These are phyloP conservation scores for Cryomyces minteri DNA, from an alignment of 495 filamentous ascomycete genomes.

Conservation along the genomic window DNA sequence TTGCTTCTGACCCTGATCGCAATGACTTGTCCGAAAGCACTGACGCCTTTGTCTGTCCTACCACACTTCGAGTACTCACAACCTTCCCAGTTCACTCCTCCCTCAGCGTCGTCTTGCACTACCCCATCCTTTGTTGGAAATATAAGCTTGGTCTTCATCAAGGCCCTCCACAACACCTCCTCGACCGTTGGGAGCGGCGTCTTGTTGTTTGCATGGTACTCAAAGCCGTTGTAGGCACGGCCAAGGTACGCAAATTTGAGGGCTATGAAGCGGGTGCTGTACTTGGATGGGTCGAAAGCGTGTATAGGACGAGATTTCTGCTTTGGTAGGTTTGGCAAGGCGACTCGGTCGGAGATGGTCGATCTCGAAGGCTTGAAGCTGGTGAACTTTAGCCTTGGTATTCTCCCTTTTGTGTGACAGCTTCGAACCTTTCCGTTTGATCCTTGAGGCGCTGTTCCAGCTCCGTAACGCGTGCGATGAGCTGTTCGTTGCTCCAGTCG, in stretches of 20 bases:
- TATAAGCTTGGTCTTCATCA: conserved; percentile 64
- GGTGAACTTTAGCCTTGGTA: not conserved
- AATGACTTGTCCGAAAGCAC: conserved; percentile 93
- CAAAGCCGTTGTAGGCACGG: conserved; percentile 76
- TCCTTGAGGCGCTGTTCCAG: conserved; percentile 11
- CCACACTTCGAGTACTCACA: conserved; percentile 90
- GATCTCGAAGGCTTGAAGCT: conserved; percentile 5
- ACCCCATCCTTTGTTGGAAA: conserved; percentile 29
- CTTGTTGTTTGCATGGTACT: conserved; percentile 48
- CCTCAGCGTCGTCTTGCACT: conserved; percentile 5
- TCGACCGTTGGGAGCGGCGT: conserved; percentile 69
- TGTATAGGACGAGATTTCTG: conserved; percentile 19
- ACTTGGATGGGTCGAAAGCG: conserved; percentile 55
- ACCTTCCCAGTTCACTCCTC: conserved; percentile 48
- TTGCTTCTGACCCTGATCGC: conserved; percentile 64
- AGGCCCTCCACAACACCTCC: conserved; percentile 77
- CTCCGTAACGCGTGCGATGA: conserved; percentile 12
- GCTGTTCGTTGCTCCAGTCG: conserved; percentile 10
- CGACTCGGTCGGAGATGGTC: conserved; percentile 1
- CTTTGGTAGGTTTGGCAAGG: conserved; percentile 9
- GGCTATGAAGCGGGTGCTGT: conserved; percentile 68
- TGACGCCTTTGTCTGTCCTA: conserved; percentile 80
- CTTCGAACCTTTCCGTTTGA: conserved; percentile 1
- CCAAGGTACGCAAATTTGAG: conserved; percentile 91
- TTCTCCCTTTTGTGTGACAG: not conserved